Conservation (phyloP, 331 rosid species). For the Stylosanthes scabra region DNA sequence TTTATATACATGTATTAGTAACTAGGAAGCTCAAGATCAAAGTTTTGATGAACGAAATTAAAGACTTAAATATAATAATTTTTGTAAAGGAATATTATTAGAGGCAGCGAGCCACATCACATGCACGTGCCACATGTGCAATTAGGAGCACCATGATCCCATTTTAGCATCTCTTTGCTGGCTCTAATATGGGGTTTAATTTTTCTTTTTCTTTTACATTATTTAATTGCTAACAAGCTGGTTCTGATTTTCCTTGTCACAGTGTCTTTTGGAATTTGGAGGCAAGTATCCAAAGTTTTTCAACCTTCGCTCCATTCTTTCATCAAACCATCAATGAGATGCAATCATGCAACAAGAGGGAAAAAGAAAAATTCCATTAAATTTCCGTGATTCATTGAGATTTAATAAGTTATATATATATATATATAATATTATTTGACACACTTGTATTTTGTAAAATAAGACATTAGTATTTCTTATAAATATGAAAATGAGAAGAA, state of each 20-base stretch:
- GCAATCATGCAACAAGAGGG: neutral
- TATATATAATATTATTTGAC: no score
- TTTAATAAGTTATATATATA: no score
- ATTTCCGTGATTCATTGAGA: no score
- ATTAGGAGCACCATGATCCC: constrained; percentile 48
- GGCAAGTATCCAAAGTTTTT: constrained; percentile 45
- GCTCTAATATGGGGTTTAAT: constrained; percentile 23
- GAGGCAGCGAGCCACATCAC: constrained; percentile 31
- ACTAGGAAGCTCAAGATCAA: constrained; percentile 1
- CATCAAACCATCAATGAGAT: constrained; percentile 14
- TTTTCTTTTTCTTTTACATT: constrained; percentile 38
- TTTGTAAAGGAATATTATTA: neutral
- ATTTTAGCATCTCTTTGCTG: constrained; percentile 44
- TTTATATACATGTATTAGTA: no score
- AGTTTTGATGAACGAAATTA: constrained; percentile 3
- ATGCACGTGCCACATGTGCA: constrained; percentile 55
- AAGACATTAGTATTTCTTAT: no score
- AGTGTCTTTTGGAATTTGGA: constrained; percentile 63
- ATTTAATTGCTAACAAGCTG: constrained; percentile 50
- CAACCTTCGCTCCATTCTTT: constrained; percentile 29
- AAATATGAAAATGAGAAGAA: no score
- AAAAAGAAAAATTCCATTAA: neutral
- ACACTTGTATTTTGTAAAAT: no score
- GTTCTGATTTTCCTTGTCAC: constrained; percentile 43
- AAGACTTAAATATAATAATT: neutral